These are phyloP conservation scores for Tulasnella sp. DNA, from an alignment of 768 basidiomycete species.

Conservation along the genomic window DNA sequence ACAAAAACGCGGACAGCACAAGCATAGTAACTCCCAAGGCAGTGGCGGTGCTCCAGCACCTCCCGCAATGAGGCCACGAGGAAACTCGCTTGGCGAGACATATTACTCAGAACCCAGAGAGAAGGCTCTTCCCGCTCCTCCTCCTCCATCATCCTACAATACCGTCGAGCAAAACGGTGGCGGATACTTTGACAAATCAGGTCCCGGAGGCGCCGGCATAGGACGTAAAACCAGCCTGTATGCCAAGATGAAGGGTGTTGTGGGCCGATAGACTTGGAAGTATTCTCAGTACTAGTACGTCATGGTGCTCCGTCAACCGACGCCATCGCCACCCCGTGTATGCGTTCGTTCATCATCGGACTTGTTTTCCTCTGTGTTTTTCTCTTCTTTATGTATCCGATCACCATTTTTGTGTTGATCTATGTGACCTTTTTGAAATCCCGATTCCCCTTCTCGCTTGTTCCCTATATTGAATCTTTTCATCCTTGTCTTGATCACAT, in stretches of 20 bases:
- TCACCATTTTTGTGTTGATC: too few relatives aligned
- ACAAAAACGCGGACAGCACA: constrained; percentile 17
- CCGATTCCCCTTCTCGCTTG: too few relatives aligned
- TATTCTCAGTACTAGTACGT: too few relatives aligned
- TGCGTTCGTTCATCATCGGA: too few relatives aligned
- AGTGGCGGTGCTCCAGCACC: constrained; percentile 24
- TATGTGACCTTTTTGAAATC: too few relatives aligned
- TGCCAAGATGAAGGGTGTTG: constrained; percentile 65
- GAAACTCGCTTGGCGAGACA: background rate
- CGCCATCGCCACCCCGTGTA: too few relatives aligned
- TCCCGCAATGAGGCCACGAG: constrained; percentile 32
- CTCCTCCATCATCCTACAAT: constrained; percentile 23
- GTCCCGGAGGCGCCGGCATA: constrained; percentile 31
- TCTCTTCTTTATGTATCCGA: too few relatives aligned
- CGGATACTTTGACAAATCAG: constrained; percentile 41
- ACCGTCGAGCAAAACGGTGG: constrained; percentile 24
- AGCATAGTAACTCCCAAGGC: constrained; percentile 29
- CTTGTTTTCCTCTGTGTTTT: too few relatives aligned
- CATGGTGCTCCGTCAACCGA: too few relatives aligned
- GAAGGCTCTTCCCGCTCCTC: constrained; percentile 42
- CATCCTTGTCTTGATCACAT: too few relatives aligned
- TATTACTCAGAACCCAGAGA: constrained; percentile 24
- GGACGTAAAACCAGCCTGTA: constrained; percentile 66
- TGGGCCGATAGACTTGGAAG: too few relatives aligned
- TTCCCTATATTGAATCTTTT: too few relatives aligned